These are phyloP conservation scores for Pythium phragmitis DNA, from an alignment of 352 stramenopile genomes.

Conservation along the genomic window DNA sequence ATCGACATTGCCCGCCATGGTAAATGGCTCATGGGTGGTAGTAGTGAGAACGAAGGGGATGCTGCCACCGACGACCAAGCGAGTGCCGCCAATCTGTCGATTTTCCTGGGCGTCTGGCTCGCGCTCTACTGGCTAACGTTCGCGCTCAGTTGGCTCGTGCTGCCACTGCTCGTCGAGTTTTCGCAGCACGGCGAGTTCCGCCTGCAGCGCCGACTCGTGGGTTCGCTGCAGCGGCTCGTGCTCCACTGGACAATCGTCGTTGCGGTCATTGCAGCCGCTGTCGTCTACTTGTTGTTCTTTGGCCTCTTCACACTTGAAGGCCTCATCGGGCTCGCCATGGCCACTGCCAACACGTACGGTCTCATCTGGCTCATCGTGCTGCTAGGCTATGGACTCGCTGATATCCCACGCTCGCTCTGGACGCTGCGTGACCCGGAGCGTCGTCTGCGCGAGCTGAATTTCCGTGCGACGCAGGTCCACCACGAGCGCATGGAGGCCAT, in stretches of 20 bases:
- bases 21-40: background rate
- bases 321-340: constrained; percentile 55
- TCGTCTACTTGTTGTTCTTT: constrained; percentile 60
- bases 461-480: constrained; percentile 57
- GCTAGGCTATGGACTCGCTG: constrained; percentile 61
- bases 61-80: background rate
- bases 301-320: constrained; percentile 53
- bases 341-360: constrained; percentile 65
- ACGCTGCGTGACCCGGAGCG: constrained; percentile 34
- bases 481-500: constrained; percentile 63
- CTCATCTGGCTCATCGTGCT: constrained; percentile 59
- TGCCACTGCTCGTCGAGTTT: constrained; percentile 67
- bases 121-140: constrained; percentile 71
- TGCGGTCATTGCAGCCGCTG: constrained; percentile 24
- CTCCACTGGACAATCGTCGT: constrained; percentile 61
- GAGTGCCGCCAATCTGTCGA: background rate
- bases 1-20: constrained; percentile 55
- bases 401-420: constrained; percentile 58
- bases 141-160: constrained; percentile 53
- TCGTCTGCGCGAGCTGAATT: constrained; percentile 46
- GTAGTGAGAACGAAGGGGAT: background rate
- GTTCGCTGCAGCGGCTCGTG: constrained; percentile 42
- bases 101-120: constrained; percentile 47
- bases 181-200: constrained; percentile 62
- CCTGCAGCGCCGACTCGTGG: constrained; percentile 33